These are phyloP conservation scores for Fusarium dlaminii DNA, from an alignment of 2,329 filamentous ascomycete genomes.

Conservation along the genomic window DNA sequence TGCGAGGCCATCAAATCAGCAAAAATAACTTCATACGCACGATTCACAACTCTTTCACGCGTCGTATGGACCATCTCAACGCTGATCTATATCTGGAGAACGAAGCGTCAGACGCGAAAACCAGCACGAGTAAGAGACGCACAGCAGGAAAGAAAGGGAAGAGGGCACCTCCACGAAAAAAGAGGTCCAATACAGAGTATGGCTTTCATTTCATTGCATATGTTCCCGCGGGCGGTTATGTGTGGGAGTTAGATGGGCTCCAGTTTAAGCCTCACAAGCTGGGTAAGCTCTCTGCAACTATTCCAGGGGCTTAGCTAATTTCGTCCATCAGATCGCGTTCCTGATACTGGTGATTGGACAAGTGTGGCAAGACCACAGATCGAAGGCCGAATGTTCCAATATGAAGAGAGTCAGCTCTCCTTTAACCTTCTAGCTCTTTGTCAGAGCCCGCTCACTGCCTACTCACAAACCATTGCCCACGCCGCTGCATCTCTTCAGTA, in stretches of 20 bases:
- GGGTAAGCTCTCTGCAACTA: slow-evolving; percentile 38
- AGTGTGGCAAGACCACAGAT: slow-evolving; percentile 71
- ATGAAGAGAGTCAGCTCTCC: slow-evolving; percentile 71
- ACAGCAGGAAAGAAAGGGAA: slow-evolving; percentile 50
- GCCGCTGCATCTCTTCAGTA: slow-evolving; percentile 53
- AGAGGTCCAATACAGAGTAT: slow-evolving; percentile 62
- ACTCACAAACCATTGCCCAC: slow-evolving; percentile 58
- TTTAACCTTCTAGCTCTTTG: slow-evolving; percentile 83
- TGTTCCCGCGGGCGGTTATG: slow-evolving; percentile 75
- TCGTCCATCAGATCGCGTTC: slow-evolving; percentile 16
- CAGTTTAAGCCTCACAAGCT: slow-evolving; percentile 69
- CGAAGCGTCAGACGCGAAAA: slow-evolving; percentile 55
- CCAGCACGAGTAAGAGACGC: slow-evolving; percentile 48
- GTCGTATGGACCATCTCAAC: slow-evolving; percentile 79
- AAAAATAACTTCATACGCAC: slow-evolving; percentile 79
- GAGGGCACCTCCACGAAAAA: slow-evolving; percentile 40
- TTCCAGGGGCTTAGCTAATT: not conserved
- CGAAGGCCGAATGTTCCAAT: slow-evolving; percentile 71
- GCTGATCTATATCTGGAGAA: slow-evolving; percentile 73
- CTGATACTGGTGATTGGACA: slow-evolving; percentile 67
- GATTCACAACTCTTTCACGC: slow-evolving; percentile 88
- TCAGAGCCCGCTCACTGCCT: slow-evolving; percentile 66
- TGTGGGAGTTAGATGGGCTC: slow-evolving; percentile 92
- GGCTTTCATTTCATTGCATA: slow-evolving; percentile 92
- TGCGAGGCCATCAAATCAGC: slow-evolving; percentile 80